Evolutionary conservation across 2,329 filamentous ascomycete genomes (phyloP), one percentile per base, ranked within the genome.

Genomic region (Pseudogymnoascus sp.): DNA sequence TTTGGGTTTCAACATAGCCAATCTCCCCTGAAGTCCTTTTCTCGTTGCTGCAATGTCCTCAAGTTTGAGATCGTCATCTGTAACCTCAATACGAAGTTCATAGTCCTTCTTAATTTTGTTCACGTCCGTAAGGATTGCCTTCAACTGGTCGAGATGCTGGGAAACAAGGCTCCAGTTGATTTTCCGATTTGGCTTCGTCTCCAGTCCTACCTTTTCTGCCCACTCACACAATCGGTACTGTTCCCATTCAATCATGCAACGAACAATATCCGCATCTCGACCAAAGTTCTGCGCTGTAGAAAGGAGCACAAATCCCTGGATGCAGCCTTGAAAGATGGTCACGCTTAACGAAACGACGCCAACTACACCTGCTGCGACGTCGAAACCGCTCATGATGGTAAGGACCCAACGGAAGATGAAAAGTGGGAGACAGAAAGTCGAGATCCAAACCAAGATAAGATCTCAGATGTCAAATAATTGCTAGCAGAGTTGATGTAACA

Each of bases 31-130:
- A 12, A 62, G 12, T 53, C 64, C 42, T 63, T 42, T 44, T 64
- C 64, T 64, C n/a, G 44, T 53, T 2, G 14, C 12, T 28, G 50
- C 37, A 12, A 38, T 23, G 28, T 63, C 40, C 40, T 56, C 36
- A 16, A n/a, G 14, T 40, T 21, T 59, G 23, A 64, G 50, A 14
- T 18, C 31, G 18, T 62, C 64, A 37, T 66, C 60, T 40, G 14
- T 37, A 37, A 37, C 36, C 36, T 67, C 62, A 21, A 65, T 23
- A 59, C 65, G 64, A 7, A 70, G 50, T 6, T 63, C 62, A 28
- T 69, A 70, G 36, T 66, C 64, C n/a, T 65, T 53, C 36, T 68
- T 70, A 40, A 70, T 59, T 56, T 64, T 64, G 1, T 10, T 44
- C 5, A 65, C 66, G 50, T 62, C 62, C 14, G 56, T 69, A 63